Percentiles rank a stretch among this genome's conserved stretches.
Evolutionary conservation across 148 eudicot species (phyloP).

Genomic region (Polygonum aviculare): DNA sequence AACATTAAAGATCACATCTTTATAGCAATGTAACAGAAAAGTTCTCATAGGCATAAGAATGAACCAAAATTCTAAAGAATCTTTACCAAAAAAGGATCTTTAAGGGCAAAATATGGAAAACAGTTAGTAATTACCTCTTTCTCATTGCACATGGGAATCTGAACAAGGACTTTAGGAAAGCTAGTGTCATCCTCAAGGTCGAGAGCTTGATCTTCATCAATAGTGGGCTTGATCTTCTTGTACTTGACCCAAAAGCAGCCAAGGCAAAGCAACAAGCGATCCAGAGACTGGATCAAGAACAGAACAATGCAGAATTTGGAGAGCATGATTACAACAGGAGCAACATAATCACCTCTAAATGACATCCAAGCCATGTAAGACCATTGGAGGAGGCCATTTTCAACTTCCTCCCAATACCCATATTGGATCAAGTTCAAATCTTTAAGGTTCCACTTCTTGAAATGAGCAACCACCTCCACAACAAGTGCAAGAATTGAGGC

Average conservation of each 20-base stretch:
- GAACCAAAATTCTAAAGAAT: too few relatives aligned
- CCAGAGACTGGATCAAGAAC: not conserved
- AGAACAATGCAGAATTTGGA: not conserved
- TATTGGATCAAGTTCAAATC: not conserved
- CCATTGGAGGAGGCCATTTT: not conserved
- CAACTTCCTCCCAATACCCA: constrained; percentile 3
- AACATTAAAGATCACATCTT: not conserved
- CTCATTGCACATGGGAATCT: not conserved
- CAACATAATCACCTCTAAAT: not conserved
- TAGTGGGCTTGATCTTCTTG: not conserved
- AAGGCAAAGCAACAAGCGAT: not conserved
- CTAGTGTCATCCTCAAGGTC: not conserved
- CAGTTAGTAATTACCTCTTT: not conserved
- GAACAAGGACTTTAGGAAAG: not conserved
- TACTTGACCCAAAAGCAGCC: not conserved
- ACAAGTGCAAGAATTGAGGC: not conserved
- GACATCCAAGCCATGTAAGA: constrained; percentile 2
- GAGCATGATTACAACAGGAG: not conserved
- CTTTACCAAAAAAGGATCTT: too few relatives aligned
- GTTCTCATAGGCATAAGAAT: too few relatives aligned
- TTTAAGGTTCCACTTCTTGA: not conserved
- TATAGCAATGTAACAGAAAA: not conserved
- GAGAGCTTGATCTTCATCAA: constrained; percentile 1
- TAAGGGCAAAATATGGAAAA: too few relatives aligned
- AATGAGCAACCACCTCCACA: not conserved